Conservation (phyloP, 371 early-diverging fungal genomes). For the Nematocida ironsii region DNA sequence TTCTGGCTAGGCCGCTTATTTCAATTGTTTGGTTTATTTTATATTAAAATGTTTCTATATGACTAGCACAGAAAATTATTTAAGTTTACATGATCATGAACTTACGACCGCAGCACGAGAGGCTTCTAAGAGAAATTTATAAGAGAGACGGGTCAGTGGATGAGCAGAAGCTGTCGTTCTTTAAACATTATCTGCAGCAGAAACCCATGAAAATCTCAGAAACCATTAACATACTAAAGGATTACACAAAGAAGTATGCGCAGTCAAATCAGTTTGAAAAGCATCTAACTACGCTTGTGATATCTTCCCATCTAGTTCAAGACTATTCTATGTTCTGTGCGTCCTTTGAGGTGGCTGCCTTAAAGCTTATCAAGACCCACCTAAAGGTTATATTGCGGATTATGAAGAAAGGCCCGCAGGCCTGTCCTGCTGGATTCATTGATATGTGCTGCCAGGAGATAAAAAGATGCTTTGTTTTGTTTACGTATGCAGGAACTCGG, state of each 20-base stretch:
- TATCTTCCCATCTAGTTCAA: slow-evolving; percentile 50
- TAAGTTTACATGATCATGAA: slow-evolving; percentile 59
- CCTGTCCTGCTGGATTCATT: slow-evolving; percentile 16
- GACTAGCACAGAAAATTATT: slow-evolving; percentile 26
- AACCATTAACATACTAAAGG: slow-evolving; percentile 35
- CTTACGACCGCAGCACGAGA: slow-evolving; percentile 59
- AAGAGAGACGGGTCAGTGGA: slow-evolving; percentile 54
- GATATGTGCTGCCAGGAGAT: slow-evolving; percentile 23
- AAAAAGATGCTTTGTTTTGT: slow-evolving; percentile 49
- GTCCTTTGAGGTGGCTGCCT: slow-evolving; percentile 57
- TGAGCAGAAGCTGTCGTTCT: slow-evolving; percentile 61
- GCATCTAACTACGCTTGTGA: slow-evolving; percentile 40
- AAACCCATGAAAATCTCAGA: slow-evolving; percentile 59
- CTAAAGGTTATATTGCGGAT: slow-evolving; percentile 38
- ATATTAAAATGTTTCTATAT: slow-evolving; percentile 4
- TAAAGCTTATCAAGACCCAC: slow-evolving; percentile 52
- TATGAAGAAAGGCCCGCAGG: neutral
- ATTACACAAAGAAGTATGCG: slow-evolving; percentile 53
- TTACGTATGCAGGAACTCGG: slow-evolving; percentile 54
- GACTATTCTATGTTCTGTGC: slow-evolving; percentile 58
- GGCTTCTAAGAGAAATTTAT: slow-evolving; percentile 54
- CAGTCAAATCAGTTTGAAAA: slow-evolving; percentile 5
- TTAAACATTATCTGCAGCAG: slow-evolving; percentile 61
- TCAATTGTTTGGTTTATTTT: neutral
- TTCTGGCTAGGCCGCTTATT: no score